A percentile compares a stretch with the other conserved stretches of the same genome.
These are phyloP conservation scores for Leccinellum rugosiceps DNA, from an alignment of 768 basidiomycete genomes.

Conservation along the genomic window DNA sequence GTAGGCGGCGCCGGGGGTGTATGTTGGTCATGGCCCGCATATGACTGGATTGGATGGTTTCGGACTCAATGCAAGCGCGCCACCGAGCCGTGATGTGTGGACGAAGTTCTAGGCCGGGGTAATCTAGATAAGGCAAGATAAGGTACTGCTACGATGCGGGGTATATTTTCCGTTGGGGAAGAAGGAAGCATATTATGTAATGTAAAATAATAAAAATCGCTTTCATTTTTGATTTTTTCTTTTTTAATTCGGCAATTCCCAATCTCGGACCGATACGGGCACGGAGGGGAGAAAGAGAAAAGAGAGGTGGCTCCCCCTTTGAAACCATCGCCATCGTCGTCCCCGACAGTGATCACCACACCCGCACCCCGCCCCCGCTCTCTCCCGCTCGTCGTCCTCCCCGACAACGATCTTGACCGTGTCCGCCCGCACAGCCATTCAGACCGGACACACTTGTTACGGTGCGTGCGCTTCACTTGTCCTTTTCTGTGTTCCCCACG, in stretches of 20 bases:
- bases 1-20: background rate
- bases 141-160: conserved; percentile 23
- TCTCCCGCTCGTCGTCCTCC: background rate
- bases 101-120: conserved; percentile 23
- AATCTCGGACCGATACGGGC: conserved; percentile 27
- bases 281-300: conserved; percentile 18
- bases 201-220: background rate
- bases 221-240: background rate
- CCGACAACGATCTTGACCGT: background rate
- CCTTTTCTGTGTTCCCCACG: conserved; percentile 17
- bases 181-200: conserved; percentile 12
- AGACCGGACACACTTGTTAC: no score
- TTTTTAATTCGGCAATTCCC: conserved; percentile 12
- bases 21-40: conserved; percentile 1
- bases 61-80: background rate
- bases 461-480: no score
- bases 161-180: conserved; percentile 6
- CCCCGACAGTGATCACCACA: background rate
- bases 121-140: conserved; percentile 26
- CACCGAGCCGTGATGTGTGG: background rate
- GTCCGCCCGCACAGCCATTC: background rate
- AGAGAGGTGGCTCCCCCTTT: background rate
- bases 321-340: conserved; percentile 12
- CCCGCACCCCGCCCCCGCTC: background rate
- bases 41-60: conserved; percentile 9